Conservation (phyloP, 371 early-diverging fungal genomes). For the Cokeromyces recurvatus region DNA sequence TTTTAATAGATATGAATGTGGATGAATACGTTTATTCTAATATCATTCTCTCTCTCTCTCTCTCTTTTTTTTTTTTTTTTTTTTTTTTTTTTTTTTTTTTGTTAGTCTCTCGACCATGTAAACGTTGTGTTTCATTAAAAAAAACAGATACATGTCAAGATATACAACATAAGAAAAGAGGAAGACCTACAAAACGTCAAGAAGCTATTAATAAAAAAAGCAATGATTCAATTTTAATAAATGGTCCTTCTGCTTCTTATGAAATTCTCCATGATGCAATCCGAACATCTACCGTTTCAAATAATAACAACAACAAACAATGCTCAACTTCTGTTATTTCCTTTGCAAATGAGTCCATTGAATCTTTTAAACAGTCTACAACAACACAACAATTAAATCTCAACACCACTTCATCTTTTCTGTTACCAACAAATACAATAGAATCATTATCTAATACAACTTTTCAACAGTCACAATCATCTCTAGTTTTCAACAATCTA, state of each 20-base stretch:
- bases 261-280: constrained; percentile 22
- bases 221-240: too few relatives aligned
- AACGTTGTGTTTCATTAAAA: constrained; percentile 68
- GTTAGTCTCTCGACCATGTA: constrained; percentile 69
- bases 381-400: too few relatives aligned
- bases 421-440: too few relatives aligned
- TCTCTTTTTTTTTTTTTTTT: too few relatives aligned
- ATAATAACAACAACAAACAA: constrained; percentile 1
- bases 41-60: too few relatives aligned
- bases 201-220: constrained; percentile 22
- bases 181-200: constrained; percentile 70
- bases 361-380: constrained; percentile 7
- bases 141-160: constrained; percentile 74
- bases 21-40: too few relatives aligned
- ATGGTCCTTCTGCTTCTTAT: too few relatives aligned
- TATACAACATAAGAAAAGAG: constrained; percentile 78
- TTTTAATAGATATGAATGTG: too few relatives aligned
- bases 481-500: too few relatives aligned
- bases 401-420: too few relatives aligned
- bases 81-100: neutral
- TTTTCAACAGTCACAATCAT: too few relatives aligned
- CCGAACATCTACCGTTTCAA: constrained; percentile 15
- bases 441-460: too few relatives aligned
- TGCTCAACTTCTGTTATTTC: constrained; percentile 9
- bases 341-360: constrained; percentile 17